Conservation (phyloP, 352 stramenopile species). For the Phytophthora melonis region DNA sequence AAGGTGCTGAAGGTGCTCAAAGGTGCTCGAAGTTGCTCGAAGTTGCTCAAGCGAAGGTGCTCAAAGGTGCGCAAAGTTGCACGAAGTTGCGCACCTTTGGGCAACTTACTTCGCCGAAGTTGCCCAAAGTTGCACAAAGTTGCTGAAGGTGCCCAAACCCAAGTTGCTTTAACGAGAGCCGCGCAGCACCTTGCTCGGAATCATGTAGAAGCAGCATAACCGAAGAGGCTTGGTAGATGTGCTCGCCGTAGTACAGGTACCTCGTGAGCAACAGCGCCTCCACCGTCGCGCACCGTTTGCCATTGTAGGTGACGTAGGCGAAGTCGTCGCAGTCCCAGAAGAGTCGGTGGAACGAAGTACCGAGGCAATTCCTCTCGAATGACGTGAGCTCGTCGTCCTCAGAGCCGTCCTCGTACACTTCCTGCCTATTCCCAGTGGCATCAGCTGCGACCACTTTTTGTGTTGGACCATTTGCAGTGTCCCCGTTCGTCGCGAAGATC, state of each 20-base stretch:
- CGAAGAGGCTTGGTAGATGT: conserved; percentile 26
- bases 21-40: no score
- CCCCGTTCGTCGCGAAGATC: not conserved
- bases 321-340: conserved; percentile 32
- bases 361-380: conserved; percentile 27
- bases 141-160: no score
- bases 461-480: not conserved
- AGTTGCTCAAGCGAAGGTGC: no score
- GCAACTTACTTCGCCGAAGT: no score
- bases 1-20: no score
- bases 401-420: not conserved
- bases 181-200: conserved; percentile 21
- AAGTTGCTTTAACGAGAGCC: no score
- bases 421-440: not conserved
- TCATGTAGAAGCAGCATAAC: conserved; percentile 22
- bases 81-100: no score
- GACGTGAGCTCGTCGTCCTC: conserved; percentile 8
- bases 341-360: conserved; percentile 12
- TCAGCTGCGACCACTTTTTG: not conserved
- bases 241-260: conserved; percentile 23
- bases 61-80: no score
- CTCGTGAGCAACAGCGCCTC: conserved; percentile 31
- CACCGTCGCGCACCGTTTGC: conserved; percentile 11
- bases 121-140: no score
- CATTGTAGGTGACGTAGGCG: conserved; percentile 18